Conservation (phyloP, 257 asterid species). For the Fraxinus pennsylvanica region DNA sequence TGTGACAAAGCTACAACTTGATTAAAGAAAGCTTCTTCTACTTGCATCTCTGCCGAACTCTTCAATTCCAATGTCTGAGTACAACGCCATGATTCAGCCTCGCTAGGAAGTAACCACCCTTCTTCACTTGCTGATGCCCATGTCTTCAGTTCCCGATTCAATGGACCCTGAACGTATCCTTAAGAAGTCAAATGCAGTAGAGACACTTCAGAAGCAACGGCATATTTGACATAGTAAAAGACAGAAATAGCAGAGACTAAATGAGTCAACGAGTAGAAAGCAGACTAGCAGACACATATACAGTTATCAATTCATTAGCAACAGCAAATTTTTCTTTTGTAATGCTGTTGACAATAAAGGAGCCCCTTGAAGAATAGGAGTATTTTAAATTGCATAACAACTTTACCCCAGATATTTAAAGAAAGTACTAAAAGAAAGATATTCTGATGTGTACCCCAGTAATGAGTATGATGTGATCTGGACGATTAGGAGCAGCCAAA, state of each 20-base stretch:
- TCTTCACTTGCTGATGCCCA: constrained; percentile 96
- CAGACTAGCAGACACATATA: neutral
- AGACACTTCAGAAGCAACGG: constrained; percentile 14
- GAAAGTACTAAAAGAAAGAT: neutral
- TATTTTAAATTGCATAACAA: no score
- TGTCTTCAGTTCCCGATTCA: constrained; percentile 65
- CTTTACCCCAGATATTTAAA: neutral
- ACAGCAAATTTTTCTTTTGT: neutral
- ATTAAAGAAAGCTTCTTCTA: constrained; percentile 88
- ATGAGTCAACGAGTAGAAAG: neutral
- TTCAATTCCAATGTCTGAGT: constrained; percentile 79
- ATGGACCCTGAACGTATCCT: constrained; percentile 67
- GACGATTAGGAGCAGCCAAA: constrained; percentile 79
- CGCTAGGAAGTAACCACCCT: constrained; percentile 96
- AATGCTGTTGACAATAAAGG: neutral
- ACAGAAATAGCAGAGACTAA: neutral
- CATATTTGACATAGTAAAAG: neutral
- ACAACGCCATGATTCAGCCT: constrained; percentile 89
- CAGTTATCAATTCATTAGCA: neutral
- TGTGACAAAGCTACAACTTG: constrained; percentile 93
- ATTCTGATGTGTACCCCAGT: constrained; percentile 70
- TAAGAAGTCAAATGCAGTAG: constrained; percentile 13
- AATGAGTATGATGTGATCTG: constrained; percentile 90
- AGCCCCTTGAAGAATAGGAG: neutral
- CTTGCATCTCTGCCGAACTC: constrained; percentile 60